These are phyloP conservation scores for Pythium apleroticum DNA, from an alignment of 352 stramenopile species.

Conservation along the genomic window DNA sequence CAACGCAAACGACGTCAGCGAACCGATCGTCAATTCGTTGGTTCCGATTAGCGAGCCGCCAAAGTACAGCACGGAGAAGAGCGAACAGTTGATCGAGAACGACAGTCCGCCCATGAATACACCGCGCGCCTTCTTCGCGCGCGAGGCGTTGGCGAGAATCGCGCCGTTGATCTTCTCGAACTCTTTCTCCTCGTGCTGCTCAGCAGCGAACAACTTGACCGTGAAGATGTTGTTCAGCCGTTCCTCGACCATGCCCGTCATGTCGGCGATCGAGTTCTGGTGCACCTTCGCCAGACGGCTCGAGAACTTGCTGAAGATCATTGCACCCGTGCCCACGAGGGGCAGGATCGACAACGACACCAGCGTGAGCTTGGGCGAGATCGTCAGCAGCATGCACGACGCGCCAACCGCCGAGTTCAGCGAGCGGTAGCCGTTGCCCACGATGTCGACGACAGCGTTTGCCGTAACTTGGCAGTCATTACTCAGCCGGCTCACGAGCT, in stretches of 20 bases:
- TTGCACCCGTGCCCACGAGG: conserved; percentile 70
- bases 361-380: conserved; percentile 89
- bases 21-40: conserved; percentile 88
- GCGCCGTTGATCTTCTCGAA: conserved; percentile 70
- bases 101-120: conserved; percentile 90
- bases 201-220: conserved; percentile 86
- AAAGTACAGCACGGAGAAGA: conserved; percentile 91
- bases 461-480: conserved; percentile 89
- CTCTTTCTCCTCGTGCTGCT: conserved; percentile 59
- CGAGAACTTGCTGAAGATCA: conserved; percentile 86
- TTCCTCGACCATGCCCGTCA: conserved; percentile 85
- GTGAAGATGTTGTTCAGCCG: conserved; percentile 88
- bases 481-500: conserved; percentile 84
- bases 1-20: conserved; percentile 88
- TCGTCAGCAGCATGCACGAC: conserved; percentile 86
- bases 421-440: conserved; percentile 86
- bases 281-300: conserved; percentile 75
- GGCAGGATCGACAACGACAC: conserved; percentile 86
- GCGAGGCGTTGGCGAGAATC: conserved; percentile 68
- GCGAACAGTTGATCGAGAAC: conserved; percentile 86
- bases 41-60: conserved; percentile 83
- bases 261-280: conserved; percentile 71
- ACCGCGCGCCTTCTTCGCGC: conserved; percentile 77
- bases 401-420: conserved; percentile 88
- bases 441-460: conserved; percentile 84